Base-by-base conservation (phyloP, 208 protist genomes). In the Acanthamoeba culbertsoni region DNA sequence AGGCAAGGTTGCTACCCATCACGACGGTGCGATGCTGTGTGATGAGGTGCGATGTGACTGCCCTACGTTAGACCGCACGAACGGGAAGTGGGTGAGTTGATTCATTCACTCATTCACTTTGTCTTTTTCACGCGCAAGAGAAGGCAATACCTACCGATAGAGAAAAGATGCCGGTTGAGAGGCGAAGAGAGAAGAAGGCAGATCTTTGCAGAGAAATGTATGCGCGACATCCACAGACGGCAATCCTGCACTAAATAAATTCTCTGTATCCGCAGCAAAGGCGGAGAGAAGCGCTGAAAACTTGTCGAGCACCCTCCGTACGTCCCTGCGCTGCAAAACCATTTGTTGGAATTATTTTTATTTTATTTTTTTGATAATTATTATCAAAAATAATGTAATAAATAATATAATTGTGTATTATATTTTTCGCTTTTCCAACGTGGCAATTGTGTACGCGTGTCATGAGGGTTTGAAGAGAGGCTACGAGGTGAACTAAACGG, bases 21-120 rank as follows among this genome's bases (percentile, higher is more conserved):
- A 94, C 82, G 0, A 91, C 45, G 1, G 93, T 94, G 75, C 40
- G 43, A 42, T 84, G 45, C n/a, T 91, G 82, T 0, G 93, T 91
- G 28, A 84, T 31, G 42, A 94, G 57, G 53, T 94, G 77, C 10
- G 73, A 75, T 12, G 93, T 94, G 8, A 94, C 43, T 0, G 82
- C 93, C 18, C 75, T 94, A 26, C 20, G 28, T 31, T 53, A 16
- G 6, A 75, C 43, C 45, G 14, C 2, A 75, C 28, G 28, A n/a
- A 23, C 63, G 31, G 3, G 55, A 28, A 33, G 55, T 62, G 20
- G 48, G 8, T 26, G 20, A 62, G 23, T n/a, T 26, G 55, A 62
- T 26, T 7, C 55, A 7, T 5, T 6, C 12, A n/a, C n/a, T n/a
- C n/a, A n/a, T n/a, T n/a, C n/a, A n/a, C n/a, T n/a, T n/a, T n/a